Percentiles rank a stretch among this genome's conserved stretches.
phyloP scores from a whole-genome alignment of 345 rosid species.

The Rhodomyrtus tomentosa region DNA sequence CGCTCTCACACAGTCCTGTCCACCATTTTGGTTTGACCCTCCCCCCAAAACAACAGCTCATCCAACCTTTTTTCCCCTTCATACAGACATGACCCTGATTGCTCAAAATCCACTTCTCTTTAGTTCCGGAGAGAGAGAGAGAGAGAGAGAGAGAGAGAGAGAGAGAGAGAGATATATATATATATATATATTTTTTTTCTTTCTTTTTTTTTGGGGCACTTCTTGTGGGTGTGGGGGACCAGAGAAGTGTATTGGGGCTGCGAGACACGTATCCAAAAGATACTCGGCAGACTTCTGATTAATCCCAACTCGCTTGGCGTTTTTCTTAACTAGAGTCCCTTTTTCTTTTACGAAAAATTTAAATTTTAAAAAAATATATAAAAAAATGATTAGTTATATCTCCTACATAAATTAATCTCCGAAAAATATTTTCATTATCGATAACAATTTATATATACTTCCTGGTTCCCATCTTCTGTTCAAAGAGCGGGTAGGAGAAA shows the following conservation, averaged over 20 bases:
- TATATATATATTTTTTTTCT: too few relatives aligned
- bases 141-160: neutral
- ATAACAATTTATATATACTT: too few relatives aligned
- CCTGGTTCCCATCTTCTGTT: too few relatives aligned
- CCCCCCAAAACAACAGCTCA: neutral
- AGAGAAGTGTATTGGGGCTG: neutral
- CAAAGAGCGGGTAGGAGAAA: too few relatives aligned
- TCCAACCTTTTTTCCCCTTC: neutral
- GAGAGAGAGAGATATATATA: too few relatives aligned
- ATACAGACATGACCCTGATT: neutral
- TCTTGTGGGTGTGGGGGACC: neutral
- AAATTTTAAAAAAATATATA: too few relatives aligned
- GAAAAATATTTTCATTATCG: too few relatives aligned
- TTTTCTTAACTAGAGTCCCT: neutral
- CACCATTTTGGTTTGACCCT: neutral
- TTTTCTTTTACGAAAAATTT: too few relatives aligned
- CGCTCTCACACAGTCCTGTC: neutral
- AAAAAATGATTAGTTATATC: too few relatives aligned
- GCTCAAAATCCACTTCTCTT: neutral
- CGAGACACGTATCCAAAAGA: neutral
- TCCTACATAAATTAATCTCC: too few relatives aligned
- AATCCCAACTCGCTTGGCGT: neutral
- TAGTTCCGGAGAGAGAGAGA: neutral
- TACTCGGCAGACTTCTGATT: neutral
- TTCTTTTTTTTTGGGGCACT: neutral